phyloP scores from a whole-genome alignment of 805 yeast species.

The Barnettozyma salicaria region DNA sequence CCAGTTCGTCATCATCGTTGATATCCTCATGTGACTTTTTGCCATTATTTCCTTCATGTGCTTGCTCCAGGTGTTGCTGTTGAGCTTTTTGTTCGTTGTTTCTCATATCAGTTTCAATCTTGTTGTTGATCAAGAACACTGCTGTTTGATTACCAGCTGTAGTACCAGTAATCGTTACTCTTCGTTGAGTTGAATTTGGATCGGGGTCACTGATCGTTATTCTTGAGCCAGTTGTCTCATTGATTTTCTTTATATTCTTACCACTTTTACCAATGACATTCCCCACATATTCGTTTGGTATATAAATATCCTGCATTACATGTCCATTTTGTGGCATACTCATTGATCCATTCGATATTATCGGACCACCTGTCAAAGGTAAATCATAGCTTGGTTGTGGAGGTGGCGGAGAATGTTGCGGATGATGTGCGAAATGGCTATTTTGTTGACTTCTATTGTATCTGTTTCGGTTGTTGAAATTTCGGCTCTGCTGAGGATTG shows the following conservation, averaged over 20 bases:
- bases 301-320: constrained; percentile 62
- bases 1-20: background rate
- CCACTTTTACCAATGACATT: constrained; percentile 86
- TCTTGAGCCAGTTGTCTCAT: constrained; percentile 68
- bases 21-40: too few relatives aligned
- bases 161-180: constrained; percentile 62
- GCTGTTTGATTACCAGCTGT: constrained; percentile 67
- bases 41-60: background rate
- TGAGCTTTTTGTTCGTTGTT: constrained; percentile 30
- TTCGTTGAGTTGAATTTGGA: constrained; percentile 52
- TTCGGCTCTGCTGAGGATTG: constrained; percentile 1
- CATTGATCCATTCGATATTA: background rate
- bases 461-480: background rate
- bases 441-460: constrained; percentile 2
- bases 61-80: background rate
- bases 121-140: constrained; percentile 61
- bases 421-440: background rate
- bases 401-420: constrained; percentile 1
- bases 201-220: constrained; percentile 60
- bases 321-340: constrained; percentile 24
- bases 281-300: constrained; percentile 76
- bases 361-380: background rate
- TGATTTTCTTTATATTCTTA: constrained; percentile 68
- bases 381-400: background rate
- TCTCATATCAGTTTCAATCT: constrained; percentile 57